Evolutionary conservation across 164 flowering plant genomes (phyloP).

Genomic region (Saururus chinensis): DNA sequence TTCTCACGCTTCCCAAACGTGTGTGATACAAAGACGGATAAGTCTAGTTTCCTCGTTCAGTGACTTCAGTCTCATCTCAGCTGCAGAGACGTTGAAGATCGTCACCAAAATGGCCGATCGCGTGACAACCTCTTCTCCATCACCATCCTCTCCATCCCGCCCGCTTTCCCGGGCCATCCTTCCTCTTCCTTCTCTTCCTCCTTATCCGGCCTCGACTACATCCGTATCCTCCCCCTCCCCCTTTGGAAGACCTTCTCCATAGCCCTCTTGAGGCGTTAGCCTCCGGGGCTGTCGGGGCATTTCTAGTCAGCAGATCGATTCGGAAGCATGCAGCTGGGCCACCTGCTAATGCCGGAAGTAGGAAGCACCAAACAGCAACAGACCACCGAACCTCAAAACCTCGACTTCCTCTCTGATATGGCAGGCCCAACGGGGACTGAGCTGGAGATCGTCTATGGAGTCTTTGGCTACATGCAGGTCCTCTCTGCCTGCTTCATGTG

Average conservation of each 20-base stretch:
- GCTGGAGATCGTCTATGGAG: no score
- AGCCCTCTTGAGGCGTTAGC: conserved; percentile 72
- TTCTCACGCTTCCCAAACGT: no score
- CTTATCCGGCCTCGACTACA: neutral
- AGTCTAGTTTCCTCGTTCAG: no score
- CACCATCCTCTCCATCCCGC: conserved; percentile 9
- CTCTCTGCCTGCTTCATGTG: conserved; percentile 99
- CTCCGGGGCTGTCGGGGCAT: conserved; percentile 61
- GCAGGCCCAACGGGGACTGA: conserved; percentile 95
- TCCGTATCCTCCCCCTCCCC: conserved; percentile 8
- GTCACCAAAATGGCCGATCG: conserved; percentile 10
- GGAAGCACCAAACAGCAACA: conserved; percentile 21
- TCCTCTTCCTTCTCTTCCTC: conserved; percentile 2
- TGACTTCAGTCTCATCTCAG: no score
- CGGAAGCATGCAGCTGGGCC: conserved; percentile 80
- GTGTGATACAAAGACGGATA: no score
- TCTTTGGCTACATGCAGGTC: conserved; percentile 96
- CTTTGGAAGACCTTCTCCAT: conserved; percentile 29
- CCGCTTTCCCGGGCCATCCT: neutral
- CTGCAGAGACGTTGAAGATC: no score
- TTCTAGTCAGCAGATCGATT: conserved; percentile 54
- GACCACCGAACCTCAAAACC: conserved; percentile 15
- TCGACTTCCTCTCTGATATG: conserved; percentile 68
- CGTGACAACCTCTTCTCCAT: conserved; percentile 7
- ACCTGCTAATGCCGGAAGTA: conserved; percentile 40